Conservation (phyloP, 1,284 basidiomycete species). For the Athelia psychrophila region DNA sequence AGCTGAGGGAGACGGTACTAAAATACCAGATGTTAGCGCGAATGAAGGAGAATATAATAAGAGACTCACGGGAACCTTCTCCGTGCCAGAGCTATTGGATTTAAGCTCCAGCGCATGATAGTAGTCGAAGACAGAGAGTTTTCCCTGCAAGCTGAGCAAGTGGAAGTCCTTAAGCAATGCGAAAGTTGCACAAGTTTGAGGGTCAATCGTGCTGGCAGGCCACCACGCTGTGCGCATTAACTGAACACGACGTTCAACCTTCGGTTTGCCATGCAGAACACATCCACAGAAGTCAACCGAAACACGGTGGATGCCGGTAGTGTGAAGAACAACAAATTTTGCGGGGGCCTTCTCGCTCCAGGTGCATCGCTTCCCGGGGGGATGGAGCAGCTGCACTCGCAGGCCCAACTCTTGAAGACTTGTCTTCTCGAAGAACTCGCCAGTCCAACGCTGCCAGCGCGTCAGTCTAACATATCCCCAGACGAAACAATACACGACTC, state of each 20-base stretch:
- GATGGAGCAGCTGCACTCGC: constrained; percentile 1
- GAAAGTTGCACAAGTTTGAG: background rate
- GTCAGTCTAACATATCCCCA: no score
- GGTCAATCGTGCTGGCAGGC: background rate
- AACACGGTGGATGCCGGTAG: constrained; percentile 4
- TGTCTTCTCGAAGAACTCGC: constrained; percentile 18
- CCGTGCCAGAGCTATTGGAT: background rate
- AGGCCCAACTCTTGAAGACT: constrained; percentile 10
- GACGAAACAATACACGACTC: no score
- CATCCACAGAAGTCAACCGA: constrained; percentile 2
- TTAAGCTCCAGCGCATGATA: background rate
- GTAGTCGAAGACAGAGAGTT: background rate
- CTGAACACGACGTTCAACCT: background rate
- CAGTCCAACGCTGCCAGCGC: constrained; percentile 23
- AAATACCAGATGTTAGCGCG: background rate
- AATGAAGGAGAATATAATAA: background rate
- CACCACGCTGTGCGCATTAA: background rate
- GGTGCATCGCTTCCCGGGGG: background rate
- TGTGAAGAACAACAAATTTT: constrained; percentile 2
- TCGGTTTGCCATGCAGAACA: no score
- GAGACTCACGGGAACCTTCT: background rate
- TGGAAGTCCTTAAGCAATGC: background rate
- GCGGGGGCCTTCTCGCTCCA: background rate
- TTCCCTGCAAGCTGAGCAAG: background rate
- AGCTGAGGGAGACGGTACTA: constrained; percentile 20